Conservation (phyloP, 2,329 filamentous ascomycete species). For the Pseudogymnoascus sp. region DNA sequence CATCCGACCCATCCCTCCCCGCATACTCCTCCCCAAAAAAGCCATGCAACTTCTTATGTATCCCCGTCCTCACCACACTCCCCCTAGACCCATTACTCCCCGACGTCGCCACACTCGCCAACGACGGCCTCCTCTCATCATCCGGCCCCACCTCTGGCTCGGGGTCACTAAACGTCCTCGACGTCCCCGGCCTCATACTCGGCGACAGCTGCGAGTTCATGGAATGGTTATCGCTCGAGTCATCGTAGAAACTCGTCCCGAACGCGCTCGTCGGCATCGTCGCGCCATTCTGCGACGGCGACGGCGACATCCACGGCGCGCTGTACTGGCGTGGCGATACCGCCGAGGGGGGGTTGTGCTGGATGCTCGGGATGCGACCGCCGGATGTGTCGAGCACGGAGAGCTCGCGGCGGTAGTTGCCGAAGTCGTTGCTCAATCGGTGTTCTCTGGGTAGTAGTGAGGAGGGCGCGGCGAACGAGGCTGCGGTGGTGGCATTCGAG, state of each 20-base stretch:
- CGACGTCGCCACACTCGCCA: conserved; percentile 77
- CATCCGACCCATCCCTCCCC: conserved; percentile 65
- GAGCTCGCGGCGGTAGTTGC: conserved; percentile 65
- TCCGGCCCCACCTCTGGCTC: conserved; percentile 54
- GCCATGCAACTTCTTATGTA: conserved; percentile 65
- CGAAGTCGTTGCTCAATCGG: conserved; percentile 43
- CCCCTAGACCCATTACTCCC: conserved; percentile 78
- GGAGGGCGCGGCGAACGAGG: conserved; percentile 27
- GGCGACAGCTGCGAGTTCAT: conserved; percentile 55
- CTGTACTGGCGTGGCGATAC: conserved; percentile 37
- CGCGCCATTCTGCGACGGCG: conserved; percentile 17
- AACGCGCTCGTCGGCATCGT: conserved; percentile 28
- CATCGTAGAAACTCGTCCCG: conserved; percentile 55
- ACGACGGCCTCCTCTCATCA: conserved; percentile 76
- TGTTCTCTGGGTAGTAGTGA: conserved; percentile 27
- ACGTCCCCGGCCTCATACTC: conserved; percentile 50
- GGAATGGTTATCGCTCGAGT: conserved; percentile 69
- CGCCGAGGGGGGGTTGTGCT: conserved; percentile 50
- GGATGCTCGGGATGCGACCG: conserved; percentile 49
- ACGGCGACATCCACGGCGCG: conserved; percentile 48
- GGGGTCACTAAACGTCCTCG: conserved; percentile 46
- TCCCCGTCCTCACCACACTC: conserved; percentile 60
- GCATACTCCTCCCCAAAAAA: conserved; percentile 90
- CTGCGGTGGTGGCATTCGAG: background rate
- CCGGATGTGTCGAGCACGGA: conserved; percentile 57